These are phyloP conservation scores for Sphagnum tenellum DNA, from an alignment of 225 moss, liverwort and hornwort species.

Conservation along the genomic window DNA sequence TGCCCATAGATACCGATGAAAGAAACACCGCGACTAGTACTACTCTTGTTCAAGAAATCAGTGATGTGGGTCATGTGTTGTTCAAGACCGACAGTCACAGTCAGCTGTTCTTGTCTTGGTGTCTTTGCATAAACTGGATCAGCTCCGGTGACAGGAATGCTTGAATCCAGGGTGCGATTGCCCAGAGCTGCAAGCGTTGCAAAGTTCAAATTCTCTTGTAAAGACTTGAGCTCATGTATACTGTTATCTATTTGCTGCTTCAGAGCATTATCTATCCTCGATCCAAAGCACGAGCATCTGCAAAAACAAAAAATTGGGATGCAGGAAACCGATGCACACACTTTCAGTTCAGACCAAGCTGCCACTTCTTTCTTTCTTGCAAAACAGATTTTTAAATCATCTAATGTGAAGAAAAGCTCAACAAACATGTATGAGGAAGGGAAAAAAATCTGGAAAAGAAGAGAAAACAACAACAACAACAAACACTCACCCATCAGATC, in stretches of 20 bases:
- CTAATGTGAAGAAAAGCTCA: too few species aligned
- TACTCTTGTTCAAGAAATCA: conserved; percentile 37
- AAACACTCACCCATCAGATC: conserved; percentile 29
- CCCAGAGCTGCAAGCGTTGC: conserved; percentile 55
- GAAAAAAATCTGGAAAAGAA: too few species aligned
- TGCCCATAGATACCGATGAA: conserved; percentile 59
- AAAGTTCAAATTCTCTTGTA: conserved; percentile 62
- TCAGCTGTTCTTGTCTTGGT: conserved; percentile 18
- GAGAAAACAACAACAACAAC: too few species aligned
- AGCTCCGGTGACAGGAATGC: conserved; percentile 15
- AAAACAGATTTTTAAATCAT: too few species aligned
- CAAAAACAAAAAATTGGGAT: neutral
- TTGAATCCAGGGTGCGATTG: conserved; percentile 40
- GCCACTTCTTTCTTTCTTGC: too few species aligned
- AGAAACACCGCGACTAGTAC: conserved; percentile 23
- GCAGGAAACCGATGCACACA: too few species aligned
- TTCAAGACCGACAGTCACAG: conserved; percentile 41
- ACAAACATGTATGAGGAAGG: too few species aligned
- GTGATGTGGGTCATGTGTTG: conserved; percentile 47
- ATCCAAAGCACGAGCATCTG: conserved; percentile 31
- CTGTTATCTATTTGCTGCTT: conserved; percentile 40
- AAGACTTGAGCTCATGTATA: conserved; percentile 40
- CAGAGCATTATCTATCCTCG: conserved; percentile 19
- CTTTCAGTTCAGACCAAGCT: too few species aligned
- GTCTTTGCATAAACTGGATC: conserved; percentile 11